Evolutionary conservation across 257 asterid genomes (phyloP).

Genomic region (Solanum bukasovii): DNA sequence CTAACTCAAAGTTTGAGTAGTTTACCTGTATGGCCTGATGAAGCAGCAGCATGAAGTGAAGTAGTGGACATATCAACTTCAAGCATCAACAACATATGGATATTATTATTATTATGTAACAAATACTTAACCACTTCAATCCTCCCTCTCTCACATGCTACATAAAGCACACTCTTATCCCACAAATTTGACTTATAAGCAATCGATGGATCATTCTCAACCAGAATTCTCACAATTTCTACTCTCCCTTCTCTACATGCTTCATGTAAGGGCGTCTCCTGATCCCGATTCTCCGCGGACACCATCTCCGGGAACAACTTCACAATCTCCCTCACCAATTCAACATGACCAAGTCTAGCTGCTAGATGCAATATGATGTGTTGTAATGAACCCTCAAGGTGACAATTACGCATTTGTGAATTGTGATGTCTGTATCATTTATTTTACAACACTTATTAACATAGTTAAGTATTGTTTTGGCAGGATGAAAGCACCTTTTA

Average conservation of each 20-base stretch:
- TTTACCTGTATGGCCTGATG: slow-evolving; percentile 33
- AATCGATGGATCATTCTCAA: slow-evolving; percentile 13
- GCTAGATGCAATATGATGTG: slow-evolving; percentile 29
- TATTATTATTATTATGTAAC: neutral
- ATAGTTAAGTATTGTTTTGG: neutral
- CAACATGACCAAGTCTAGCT: slow-evolving; percentile 30
- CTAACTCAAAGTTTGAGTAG: too few relatives aligned
- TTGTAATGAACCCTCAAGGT: neutral
- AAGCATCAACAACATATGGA: slow-evolving; percentile 12
- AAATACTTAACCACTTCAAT: slow-evolving; percentile 18
- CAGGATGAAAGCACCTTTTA: neutral
- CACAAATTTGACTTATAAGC: slow-evolving; percentile 19
- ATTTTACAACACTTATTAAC: neutral
- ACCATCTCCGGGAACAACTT: slow-evolving; percentile 21
- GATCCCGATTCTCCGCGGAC: neutral
- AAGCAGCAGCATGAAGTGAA: slow-evolving; percentile 42
- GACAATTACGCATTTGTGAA: neutral
- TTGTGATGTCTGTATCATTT: neutral
- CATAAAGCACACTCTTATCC: slow-evolving; percentile 20
- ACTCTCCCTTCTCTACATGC: slow-evolving; percentile 46
- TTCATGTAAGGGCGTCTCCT: slow-evolving; percentile 21
- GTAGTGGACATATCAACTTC: slow-evolving; percentile 23
- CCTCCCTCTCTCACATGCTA: slow-evolving; percentile 26
- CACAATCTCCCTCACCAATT: slow-evolving; percentile 11
- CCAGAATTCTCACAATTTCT: slow-evolving; percentile 14